Base-by-base conservation (phyloP, 345 rosid genomes). In the Linum tenue region DNA sequence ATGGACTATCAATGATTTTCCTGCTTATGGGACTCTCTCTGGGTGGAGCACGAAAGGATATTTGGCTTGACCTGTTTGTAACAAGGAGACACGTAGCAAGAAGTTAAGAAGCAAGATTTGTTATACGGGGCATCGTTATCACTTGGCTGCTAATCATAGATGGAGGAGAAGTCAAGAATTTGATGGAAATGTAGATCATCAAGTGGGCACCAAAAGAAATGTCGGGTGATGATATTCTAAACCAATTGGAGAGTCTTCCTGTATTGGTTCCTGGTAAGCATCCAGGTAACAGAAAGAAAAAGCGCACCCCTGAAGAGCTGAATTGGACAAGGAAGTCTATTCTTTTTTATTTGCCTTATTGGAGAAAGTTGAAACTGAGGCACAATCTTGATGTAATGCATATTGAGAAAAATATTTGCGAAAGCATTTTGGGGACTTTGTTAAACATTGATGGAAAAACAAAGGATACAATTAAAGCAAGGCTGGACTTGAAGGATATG, bases 111-210 rank as follows among this genome's bases (percentile, higher is more conserved):
- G 9, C 5, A 41, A 41, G 5, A 41, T 41, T 41, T 4, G 44
- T 4, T 41, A 41, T 41, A 4, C 9, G 6, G 44, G 9, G 5
- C 9, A 61, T 16, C 15, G 3, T 39, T 10, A 35, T n/a, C n/a
- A 11, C 10, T 40, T 64, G 37, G 9, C 42, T 12, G 11, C 37
- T 17, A 43, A 53, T 36, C 67, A 64, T 64, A 2, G 7, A 1
- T 64, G 59, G 67, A 50, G 67, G 5, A 56, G 5, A 1, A 56
- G 55, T 31, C 39, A 22, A 1, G 41, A 57, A 55, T 66, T 66
- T 3, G 11, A 42, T 39, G 39, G 53, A 5, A 1, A 56, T 1
- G 8, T 0, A 16, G n/a, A 39, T 17, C 1, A 5, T 37, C 3
- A 8, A 3, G 12, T 0, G 5, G 5, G 3, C 60, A 2, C 55